Percentiles rank a stretch among this genome's conserved stretches.
Evolutionary conservation across 805 yeast species (phyloP).

Genomic region (Candida maris): DNA sequence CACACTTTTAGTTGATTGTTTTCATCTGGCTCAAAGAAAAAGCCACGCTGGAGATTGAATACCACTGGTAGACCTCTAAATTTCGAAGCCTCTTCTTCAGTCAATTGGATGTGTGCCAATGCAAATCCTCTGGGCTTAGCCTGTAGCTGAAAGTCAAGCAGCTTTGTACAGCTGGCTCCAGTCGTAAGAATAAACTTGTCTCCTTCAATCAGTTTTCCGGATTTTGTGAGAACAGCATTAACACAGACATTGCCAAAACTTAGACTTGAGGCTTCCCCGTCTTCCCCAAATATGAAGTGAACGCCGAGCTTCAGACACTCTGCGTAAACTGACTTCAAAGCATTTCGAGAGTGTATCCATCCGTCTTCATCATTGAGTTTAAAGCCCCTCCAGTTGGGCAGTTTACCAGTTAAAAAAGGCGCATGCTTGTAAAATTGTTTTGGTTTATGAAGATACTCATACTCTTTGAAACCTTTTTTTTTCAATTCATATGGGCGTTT

Average conservation of each 20-base stretch:
- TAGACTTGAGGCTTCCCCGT: slow-evolving; percentile 6
- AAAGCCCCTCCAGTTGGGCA: slow-evolving; percentile 12
- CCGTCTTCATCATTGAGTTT: slow-evolving; percentile 29
- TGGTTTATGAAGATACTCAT: slow-evolving; percentile 1
- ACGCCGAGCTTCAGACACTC: slow-evolving; percentile 18
- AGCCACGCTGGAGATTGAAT: slow-evolving; percentile 40
- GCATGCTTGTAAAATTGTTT: slow-evolving; percentile 16
- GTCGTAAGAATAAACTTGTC: slow-evolving; percentile 31
- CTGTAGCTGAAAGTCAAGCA: slow-evolving; percentile 30
- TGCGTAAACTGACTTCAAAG: slow-evolving; percentile 23
- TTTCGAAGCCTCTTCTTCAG: slow-evolving; percentile 31
- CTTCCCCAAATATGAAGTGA: slow-evolving; percentile 14
- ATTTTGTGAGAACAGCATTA: slow-evolving; percentile 15
- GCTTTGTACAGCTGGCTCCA: slow-evolving; percentile 36
- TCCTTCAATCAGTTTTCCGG: slow-evolving; percentile 27
- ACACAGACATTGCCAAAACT: slow-evolving; percentile 1
- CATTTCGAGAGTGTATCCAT: slow-evolving; percentile 27
- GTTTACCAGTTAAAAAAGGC: slow-evolving; percentile 10
- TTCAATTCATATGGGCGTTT: slow-evolving; percentile 26
- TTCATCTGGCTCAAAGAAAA: slow-evolving; percentile 45
- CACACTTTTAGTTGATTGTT: slow-evolving; percentile 35
- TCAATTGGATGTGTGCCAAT: slow-evolving; percentile 36
- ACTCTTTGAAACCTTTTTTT: slow-evolving; percentile 13
- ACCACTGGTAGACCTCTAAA: slow-evolving; percentile 39
- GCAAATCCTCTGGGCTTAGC: slow-evolving; percentile 37